A percentile compares a stretch with the other conserved stretches of the same genome.
These are phyloP conservation scores for Taiozyma sp. DNA, from an alignment of 1,139 yeast genomes.

Conservation along the genomic window DNA sequence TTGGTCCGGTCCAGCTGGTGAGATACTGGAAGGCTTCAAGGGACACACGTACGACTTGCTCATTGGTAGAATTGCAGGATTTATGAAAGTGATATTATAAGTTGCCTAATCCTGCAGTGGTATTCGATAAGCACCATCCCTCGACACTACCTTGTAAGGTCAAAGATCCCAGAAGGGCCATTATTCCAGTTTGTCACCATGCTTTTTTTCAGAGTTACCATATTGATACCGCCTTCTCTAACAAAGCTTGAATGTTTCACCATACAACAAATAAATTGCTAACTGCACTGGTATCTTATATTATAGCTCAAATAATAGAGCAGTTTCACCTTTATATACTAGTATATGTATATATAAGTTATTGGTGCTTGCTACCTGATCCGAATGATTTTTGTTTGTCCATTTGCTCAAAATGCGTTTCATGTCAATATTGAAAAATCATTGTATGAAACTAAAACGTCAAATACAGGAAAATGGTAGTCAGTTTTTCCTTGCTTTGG, in stretches of 20 bases:
- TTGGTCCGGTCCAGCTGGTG: slow-evolving; percentile 55
- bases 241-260: slow-evolving; percentile 43
- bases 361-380: no score
- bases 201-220: slow-evolving; percentile 39
- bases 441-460: no score
- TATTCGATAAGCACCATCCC: slow-evolving; percentile 37
- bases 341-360: no score
- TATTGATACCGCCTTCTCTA: slow-evolving; percentile 41
- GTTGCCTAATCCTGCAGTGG: slow-evolving; percentile 42
- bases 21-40: slow-evolving; percentile 49
- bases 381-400: no score
- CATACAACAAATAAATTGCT: slow-evolving; percentile 36
- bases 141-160: slow-evolving; percentile 41
- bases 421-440: no score
- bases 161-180: slow-evolving; percentile 41
- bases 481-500: no score
- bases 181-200: slow-evolving; percentile 43
- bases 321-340: no score
- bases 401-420: no score
- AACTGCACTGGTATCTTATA: slow-evolving; percentile 31
- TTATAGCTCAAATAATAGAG: no score
- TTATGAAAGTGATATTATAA: slow-evolving; percentile 39
- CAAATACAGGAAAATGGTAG: no score
- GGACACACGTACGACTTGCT: slow-evolving; percentile 42
- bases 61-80: slow-evolving; percentile 42